Percentiles rank a stretch among this genome's conserved stretches.
Evolutionary conservation across 1,284 basidiomycete species (phyloP).

Genomic region (Heterobasidion annosum): DNA sequence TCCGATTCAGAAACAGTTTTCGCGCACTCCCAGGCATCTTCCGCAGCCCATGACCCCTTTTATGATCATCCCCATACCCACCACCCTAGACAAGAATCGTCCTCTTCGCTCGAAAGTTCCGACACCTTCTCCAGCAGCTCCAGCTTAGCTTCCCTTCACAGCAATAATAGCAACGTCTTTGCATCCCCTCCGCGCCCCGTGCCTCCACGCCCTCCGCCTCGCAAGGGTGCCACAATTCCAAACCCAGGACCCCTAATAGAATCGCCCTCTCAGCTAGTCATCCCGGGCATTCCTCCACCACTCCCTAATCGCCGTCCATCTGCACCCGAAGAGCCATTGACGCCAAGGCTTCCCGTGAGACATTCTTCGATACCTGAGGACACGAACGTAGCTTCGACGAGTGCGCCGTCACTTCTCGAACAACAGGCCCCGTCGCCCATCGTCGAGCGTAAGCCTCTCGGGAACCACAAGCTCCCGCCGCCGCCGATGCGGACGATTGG

Average conservation of each 20-base stretch:
- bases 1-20: constrained; percentile 1
- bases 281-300: neutral
- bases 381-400: neutral
- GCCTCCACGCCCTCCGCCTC: constrained; percentile 21
- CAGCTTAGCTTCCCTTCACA: constrained; percentile 3
- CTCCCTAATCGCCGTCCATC: neutral
- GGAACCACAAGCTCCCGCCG: constrained; percentile 38
- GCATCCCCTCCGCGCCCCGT: constrained; percentile 1
- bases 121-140: neutral
- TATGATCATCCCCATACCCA: neutral
- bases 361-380: neutral
- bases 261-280: neutral
- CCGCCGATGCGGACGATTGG: constrained; percentile 67
- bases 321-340: neutral
- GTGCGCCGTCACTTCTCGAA: neutral
- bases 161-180: neutral
- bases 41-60: neutral
- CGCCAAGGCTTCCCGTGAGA: neutral
- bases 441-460: constrained; percentile 32
- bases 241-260: constrained; percentile 1
- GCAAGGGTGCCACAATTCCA: constrained; percentile 13
- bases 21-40: neutral
- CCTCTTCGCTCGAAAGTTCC: neutral
- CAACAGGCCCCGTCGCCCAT: constrained; percentile 10
- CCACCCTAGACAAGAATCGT: neutral